Evolutionary conservation across 2,329 filamentous ascomycete genomes (phyloP).

Genomic region (Rhynchosporium agropyri): DNA sequence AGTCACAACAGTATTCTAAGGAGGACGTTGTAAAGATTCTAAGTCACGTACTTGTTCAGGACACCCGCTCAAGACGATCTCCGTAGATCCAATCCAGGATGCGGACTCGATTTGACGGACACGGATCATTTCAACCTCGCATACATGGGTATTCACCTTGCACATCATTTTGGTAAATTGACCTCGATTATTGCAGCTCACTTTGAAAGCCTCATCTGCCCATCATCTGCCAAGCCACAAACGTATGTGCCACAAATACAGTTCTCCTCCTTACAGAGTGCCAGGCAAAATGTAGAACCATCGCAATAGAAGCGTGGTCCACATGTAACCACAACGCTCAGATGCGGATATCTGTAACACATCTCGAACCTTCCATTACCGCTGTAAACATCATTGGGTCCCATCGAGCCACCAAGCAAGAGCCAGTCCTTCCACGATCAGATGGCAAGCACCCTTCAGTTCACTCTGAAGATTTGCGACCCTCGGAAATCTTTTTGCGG

Average conservation of each 20-base stretch:
- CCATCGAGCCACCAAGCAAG: not conserved
- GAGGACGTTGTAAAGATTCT: too few relatives aligned
- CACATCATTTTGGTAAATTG: not conserved
- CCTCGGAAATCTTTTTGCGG: constrained; percentile 28
- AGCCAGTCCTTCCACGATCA: not conserved
- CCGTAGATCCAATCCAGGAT: too few relatives aligned
- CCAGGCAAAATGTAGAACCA: not conserved
- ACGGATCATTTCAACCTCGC: too few relatives aligned
- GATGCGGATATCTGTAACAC: not conserved
- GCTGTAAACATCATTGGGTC: not conserved
- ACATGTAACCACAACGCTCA: not conserved
- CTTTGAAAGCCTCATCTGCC: not conserved
- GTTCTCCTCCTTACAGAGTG: not conserved
- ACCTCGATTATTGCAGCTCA: not conserved
- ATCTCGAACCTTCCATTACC: not conserved
- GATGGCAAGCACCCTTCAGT: not conserved
- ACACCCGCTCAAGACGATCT: too few relatives aligned
- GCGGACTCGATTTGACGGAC: too few relatives aligned
- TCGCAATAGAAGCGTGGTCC: not conserved
- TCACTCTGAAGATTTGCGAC: constrained; percentile 7
- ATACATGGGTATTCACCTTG: too few relatives aligned
- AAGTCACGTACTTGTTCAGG: too few relatives aligned
- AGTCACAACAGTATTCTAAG: too few relatives aligned
- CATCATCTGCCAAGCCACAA: constrained; percentile 1
- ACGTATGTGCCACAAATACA: not conserved